These are phyloP conservation scores for Flammula alnicola DNA, from an alignment of 1,284 basidiomycete species.

Conservation along the genomic window DNA sequence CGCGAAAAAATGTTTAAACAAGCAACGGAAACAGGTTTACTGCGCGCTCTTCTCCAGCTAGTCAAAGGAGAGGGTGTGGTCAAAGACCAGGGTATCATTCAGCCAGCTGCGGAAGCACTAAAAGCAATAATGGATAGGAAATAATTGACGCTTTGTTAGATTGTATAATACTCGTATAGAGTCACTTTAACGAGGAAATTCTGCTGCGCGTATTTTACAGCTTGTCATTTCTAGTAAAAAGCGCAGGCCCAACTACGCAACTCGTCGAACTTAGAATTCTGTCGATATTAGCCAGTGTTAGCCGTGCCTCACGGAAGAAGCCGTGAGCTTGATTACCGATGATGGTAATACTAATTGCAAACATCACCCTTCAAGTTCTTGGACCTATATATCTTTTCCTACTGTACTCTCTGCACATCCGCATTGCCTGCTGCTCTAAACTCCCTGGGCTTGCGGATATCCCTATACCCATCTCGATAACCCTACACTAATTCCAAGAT, in stretches of 20 bases:
- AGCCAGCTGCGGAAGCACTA: constrained; percentile 33
- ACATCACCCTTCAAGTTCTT: not conserved
- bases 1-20: constrained; percentile 50
- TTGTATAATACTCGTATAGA: not conserved
- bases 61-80: constrained; percentile 39
- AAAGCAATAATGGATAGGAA: constrained; percentile 26
- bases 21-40: constrained; percentile 53
- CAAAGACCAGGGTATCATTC: constrained; percentile 30
- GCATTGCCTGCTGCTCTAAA: not conserved
- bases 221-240: not conserved
- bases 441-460: constrained; percentile 1
- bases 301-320: constrained; percentile 19
- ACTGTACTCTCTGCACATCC: constrained; percentile 2
- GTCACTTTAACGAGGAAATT: not conserved
- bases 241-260: not conserved
- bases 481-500: constrained; percentile 13
- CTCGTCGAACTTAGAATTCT: not conserved
- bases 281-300: not conserved
- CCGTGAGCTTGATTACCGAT: constrained; percentile 10
- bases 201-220: not conserved
- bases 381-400: constrained; percentile 8
- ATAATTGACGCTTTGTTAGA: not conserved
- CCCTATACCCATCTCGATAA: constrained; percentile 15
- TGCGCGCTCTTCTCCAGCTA: constrained; percentile 53
- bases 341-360: not conserved